These are phyloP conservation scores for Candida hispaniensis DNA, from an alignment of 805 yeast species.

Conservation along the genomic window DNA sequence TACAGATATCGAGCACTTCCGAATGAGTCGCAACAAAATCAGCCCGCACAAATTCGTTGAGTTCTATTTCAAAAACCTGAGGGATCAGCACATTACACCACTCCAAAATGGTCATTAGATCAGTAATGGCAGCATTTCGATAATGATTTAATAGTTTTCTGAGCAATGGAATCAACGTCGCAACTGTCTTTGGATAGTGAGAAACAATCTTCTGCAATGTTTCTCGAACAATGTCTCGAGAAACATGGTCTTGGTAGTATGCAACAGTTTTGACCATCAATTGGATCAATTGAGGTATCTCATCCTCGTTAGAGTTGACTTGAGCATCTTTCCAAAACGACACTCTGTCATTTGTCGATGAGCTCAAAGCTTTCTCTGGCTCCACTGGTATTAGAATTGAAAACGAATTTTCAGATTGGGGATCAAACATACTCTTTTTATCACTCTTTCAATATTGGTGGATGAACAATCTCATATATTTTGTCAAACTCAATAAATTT, in stretches of 20 bases:
- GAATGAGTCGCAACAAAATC: slow-evolving; percentile 7
- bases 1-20: slow-evolving; percentile 5
- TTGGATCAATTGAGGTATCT: no score
- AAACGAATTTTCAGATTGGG: no score
- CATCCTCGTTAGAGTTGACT: no score
- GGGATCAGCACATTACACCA: slow-evolving; percentile 2
- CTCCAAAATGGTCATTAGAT: slow-evolving; percentile 11
- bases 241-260: slow-evolving; percentile 9
- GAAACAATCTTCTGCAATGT: slow-evolving; percentile 2
- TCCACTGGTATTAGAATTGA: no score
- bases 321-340: slow-evolving; percentile 10
- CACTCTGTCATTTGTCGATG: slow-evolving; percentile 6
- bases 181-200: background rate
- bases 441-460: no score
- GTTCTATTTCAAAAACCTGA: background rate
- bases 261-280: slow-evolving; percentile 6
- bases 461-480: no score
- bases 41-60: slow-evolving; percentile 8
- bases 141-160: slow-evolving; percentile 1
- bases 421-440: no score
- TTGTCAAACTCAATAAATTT: no score
- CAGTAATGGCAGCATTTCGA: slow-evolving; percentile 2
- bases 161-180: slow-evolving; percentile 5
- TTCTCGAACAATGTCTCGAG: slow-evolving; percentile 6
- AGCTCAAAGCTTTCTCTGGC: background rate